phyloP scores from a whole-genome alignment of 2,329 filamentous ascomycete species.

The Grosmannia penicillata region DNA sequence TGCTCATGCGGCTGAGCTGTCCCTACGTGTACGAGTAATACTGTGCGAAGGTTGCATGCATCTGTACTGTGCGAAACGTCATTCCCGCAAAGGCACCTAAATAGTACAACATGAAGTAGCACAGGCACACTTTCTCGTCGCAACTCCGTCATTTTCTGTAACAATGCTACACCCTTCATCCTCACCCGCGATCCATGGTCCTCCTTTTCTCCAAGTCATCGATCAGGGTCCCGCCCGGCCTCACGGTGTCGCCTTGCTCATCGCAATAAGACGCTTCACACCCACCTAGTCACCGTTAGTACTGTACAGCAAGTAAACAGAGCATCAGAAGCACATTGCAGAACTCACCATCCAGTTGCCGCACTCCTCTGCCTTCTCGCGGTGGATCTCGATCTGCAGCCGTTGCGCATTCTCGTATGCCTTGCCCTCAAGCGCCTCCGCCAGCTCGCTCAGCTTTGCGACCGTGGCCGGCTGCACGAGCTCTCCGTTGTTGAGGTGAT shows the following conservation, averaged over 20 bases:
- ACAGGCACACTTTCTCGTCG: no score
- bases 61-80: no score
- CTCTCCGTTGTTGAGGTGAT: slow-evolving; percentile 93
- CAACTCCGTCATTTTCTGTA: no score
- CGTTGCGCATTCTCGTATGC: slow-evolving; percentile 53
- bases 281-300: slow-evolving; percentile 31
- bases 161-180: neutral
- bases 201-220: no score
- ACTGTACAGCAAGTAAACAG: neutral
- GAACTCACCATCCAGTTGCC: slow-evolving; percentile 71
- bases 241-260: slow-evolving; percentile 46
- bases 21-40: no score
- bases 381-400: slow-evolving; percentile 62
- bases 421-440: slow-evolving; percentile 50
- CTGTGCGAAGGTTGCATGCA: no score
- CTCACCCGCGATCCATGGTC: no score
- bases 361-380: slow-evolving; percentile 65
- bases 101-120: no score
- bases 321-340: neutral
- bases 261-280: slow-evolving; percentile 47
- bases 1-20: no score
- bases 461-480: slow-evolving; percentile 70
- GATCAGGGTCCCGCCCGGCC: no score
- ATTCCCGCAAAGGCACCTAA: no score
- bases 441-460: slow-evolving; percentile 47